A percentile compares a stretch with the other conserved stretches of the same genome.
Evolutionary conservation across 148 eudicot species (phyloP).

Genomic region (Diospyros kaki): DNA sequence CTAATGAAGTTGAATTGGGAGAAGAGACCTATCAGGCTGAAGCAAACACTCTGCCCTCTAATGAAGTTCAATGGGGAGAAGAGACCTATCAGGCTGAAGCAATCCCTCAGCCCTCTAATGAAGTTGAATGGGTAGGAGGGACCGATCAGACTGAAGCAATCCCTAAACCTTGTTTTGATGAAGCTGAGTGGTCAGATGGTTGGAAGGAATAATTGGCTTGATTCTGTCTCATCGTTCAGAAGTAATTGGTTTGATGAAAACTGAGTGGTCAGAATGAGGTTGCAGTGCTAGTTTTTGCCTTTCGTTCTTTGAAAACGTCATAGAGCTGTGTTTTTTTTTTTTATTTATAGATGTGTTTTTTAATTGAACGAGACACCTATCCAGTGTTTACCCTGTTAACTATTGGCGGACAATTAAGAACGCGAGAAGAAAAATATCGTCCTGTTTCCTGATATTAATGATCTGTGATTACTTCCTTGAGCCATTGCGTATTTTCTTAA

Average conservation of each 20-base stretch:
- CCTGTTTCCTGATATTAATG: not conserved
- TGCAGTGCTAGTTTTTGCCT: not conserved
- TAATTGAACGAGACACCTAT: not conserved
- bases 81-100: not conserved
- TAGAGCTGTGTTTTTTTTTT: not conserved
- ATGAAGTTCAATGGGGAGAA: slow-evolving; percentile 7
- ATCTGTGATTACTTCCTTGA: not conserved
- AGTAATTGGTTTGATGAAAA: too few relatives aligned
- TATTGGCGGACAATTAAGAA: not conserved
- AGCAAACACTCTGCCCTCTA: slow-evolving; percentile 2
- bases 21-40: slow-evolving; percentile 11
- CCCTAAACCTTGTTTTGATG: slow-evolving; percentile 30
- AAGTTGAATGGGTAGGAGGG: not conserved
- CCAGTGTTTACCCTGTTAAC: not conserved
- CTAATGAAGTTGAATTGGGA: not conserved
- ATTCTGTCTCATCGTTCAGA: not conserved
- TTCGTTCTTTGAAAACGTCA: not conserved
- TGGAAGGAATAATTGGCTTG: slow-evolving; percentile 32
- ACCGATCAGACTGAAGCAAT: slow-evolving; percentile 13
- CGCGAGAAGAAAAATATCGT: not conserved
- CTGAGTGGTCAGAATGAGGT: not conserved
- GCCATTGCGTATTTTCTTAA: not conserved
- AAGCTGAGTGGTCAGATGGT: slow-evolving; percentile 59
- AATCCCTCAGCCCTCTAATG: not conserved
- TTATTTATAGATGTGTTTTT: not conserved